Conservation (phyloP, 2,329 filamentous ascomycete species). For the Phyllosticta citrichinensis region DNA sequence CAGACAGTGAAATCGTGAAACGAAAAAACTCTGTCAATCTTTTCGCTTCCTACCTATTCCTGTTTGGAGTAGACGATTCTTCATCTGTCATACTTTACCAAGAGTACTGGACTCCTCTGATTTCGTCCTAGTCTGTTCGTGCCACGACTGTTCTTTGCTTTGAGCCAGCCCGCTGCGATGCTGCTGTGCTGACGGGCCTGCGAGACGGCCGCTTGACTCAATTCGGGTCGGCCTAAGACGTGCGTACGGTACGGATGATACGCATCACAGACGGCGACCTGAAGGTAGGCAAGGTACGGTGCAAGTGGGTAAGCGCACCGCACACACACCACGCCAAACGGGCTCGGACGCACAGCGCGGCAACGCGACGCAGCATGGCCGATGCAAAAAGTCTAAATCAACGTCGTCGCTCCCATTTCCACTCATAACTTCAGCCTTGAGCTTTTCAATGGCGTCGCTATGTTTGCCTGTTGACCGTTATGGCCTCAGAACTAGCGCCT, state of each 20-base stretch:
- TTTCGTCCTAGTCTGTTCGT: background rate
- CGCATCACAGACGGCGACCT: background rate
- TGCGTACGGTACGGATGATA: background rate
- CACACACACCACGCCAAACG: background rate
- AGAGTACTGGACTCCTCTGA: background rate
- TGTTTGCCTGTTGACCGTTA: background rate
- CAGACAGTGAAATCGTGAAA: background rate
- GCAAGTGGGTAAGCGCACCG: background rate
- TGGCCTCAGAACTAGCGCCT: background rate
- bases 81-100: background rate
- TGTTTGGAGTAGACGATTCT: too few species aligned
- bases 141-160: background rate
- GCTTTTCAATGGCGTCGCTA: background rate
- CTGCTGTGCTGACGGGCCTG: background rate
- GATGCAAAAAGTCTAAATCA: background rate
- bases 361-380: background rate
- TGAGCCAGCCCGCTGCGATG: background rate
- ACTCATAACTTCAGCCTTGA: too few species aligned
- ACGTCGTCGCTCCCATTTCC: background rate
- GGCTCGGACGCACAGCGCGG: background rate
- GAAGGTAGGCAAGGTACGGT: background rate
- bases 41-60: too few species aligned
- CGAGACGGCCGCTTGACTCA: background rate
- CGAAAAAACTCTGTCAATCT: too few species aligned
- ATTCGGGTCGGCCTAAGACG: background rate